These are phyloP conservation scores for Prunus mongolica DNA, from an alignment of 306 rosid species.

Conservation along the genomic window DNA sequence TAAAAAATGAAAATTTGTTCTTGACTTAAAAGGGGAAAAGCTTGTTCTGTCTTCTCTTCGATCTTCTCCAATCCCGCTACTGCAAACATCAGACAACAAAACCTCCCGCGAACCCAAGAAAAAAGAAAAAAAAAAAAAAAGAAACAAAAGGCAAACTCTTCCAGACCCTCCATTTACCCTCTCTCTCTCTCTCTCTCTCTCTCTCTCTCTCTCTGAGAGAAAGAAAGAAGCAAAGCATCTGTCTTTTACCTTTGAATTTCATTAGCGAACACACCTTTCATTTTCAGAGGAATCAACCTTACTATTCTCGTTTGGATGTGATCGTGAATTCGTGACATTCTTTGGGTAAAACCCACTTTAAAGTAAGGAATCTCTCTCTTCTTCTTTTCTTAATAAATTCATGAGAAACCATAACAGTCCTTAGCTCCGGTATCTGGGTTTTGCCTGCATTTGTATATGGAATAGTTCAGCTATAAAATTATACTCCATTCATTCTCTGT, in stretches of 20 bases:
- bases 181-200: background rate
- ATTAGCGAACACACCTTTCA: slow-evolving; percentile 21
- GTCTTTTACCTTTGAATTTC: slow-evolving; percentile 20
- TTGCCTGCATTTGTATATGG: slow-evolving; percentile 7
- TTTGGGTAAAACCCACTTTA: slow-evolving; percentile 32
- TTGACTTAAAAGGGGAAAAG: background rate
- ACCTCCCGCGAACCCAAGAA: background rate
- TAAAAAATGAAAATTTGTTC: background rate
- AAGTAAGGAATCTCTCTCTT: slow-evolving; percentile 55
- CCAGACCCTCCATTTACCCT: background rate
- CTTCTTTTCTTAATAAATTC: background rate
- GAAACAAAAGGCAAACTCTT: background rate
- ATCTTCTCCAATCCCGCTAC: slow-evolving; percentile 24
- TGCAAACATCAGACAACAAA: slow-evolving; percentile 13
- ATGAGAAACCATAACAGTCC: slow-evolving; percentile 21
- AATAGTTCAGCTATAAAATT: background rate
- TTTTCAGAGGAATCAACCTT: slow-evolving; percentile 17
- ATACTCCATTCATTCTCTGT: background rate
- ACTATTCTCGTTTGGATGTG: slow-evolving; percentile 22
- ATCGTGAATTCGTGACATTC: slow-evolving; percentile 23
- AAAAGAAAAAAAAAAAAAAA: background rate
- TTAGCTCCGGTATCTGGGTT: slow-evolving; percentile 22
- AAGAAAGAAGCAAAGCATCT: slow-evolving; percentile 55
- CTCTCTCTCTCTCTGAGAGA: background rate
- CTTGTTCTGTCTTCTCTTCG: background rate